Percentiles rank a stretch among this genome's conserved stretches.
Conservation (phyloP, 2,329 filamentous ascomycete species). For the Pseudogymnoascus sp. region DNA sequence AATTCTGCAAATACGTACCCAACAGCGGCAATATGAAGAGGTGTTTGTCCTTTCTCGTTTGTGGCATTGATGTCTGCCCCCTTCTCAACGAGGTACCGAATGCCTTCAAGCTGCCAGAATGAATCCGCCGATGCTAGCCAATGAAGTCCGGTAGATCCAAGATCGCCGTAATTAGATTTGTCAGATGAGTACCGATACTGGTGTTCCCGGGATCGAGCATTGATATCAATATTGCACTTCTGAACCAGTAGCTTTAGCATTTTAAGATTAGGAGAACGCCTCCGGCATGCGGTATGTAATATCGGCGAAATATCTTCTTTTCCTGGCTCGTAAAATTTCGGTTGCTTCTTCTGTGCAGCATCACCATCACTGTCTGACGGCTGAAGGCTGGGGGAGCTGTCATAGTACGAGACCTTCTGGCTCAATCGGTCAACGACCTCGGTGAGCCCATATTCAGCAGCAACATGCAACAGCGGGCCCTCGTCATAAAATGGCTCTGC, state of each 20-base stretch:
- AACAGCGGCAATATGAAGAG: conserved; percentile 13
- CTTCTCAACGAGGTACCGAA: conserved; percentile 11
- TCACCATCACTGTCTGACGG: conserved; percentile 10
- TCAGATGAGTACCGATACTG: conserved; percentile 9
- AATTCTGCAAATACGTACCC: conserved; percentile 8
- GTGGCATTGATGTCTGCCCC: conserved; percentile 12
- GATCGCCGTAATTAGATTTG: conserved; percentile 9
- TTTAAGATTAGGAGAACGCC: conserved; percentile 29
- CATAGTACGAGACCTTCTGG: too few species aligned
- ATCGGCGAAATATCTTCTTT: conserved; percentile 15
- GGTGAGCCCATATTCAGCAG: conserved; percentile 12
- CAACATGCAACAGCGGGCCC: conserved; percentile 11
- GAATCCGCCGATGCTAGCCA: conserved; percentile 9
- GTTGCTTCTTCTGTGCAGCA: not conserved
- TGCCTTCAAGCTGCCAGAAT: conserved; percentile 13
- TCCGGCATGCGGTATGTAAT: conserved; percentile 23
- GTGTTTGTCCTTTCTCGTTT: conserved; percentile 16
- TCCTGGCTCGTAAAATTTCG: not conserved
- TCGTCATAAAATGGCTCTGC: not conserved
- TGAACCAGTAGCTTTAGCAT: conserved; percentile 30
- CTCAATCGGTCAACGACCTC: conserved; percentile 10
- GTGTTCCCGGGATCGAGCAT: conserved; percentile 18
- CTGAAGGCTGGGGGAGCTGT: conserved; percentile 10
- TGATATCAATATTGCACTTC: conserved; percentile 27
- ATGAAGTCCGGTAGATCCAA: conserved; percentile 11